phyloP scores from a whole-genome alignment of 179 eudicot species.

The Carnegiea gigantea region DNA sequence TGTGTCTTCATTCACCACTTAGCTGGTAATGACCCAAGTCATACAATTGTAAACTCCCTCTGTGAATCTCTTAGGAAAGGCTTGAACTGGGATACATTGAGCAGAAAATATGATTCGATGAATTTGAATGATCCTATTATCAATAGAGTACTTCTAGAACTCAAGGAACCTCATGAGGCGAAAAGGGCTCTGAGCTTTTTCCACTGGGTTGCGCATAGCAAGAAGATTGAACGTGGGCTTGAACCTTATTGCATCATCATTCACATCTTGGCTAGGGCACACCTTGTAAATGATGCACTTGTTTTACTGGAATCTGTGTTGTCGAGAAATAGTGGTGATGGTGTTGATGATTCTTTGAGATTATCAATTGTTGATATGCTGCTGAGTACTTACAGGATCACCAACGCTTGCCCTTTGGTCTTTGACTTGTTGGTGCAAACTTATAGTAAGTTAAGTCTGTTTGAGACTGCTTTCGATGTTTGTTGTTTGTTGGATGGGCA shows the following conservation, averaged over 20 bases:
- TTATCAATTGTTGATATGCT: constrained; percentile 47
- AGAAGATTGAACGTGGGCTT: constrained; percentile 44
- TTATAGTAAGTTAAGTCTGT: constrained; percentile 67
- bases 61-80: constrained; percentile 62
- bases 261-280: constrained; percentile 56
- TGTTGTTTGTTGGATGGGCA: constrained; percentile 53
- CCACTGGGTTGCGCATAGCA: constrained; percentile 66
- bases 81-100: constrained; percentile 54
- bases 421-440: constrained; percentile 76
- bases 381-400: constrained; percentile 41
- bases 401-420: constrained; percentile 57
- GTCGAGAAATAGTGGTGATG: constrained; percentile 15
- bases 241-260: constrained; percentile 53
- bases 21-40: constrained; percentile 19
- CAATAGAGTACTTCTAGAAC: constrained; percentile 54
- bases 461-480: constrained; percentile 53
- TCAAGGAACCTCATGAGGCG: constrained; percentile 68
- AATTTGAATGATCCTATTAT: constrained; percentile 37
- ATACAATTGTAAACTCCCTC: constrained; percentile 34
- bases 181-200: constrained; percentile 70
- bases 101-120: constrained; percentile 36
- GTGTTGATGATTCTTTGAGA: constrained; percentile 19
- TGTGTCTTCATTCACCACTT: constrained; percentile 20
- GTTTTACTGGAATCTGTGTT: constrained; percentile 64
- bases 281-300: constrained; percentile 61